Evolutionary conservation across 2,329 filamentous ascomycete species (phyloP), one percentile per base, ranked within the genome.

Genomic region (Cordyceps fumosorosea): DNA sequence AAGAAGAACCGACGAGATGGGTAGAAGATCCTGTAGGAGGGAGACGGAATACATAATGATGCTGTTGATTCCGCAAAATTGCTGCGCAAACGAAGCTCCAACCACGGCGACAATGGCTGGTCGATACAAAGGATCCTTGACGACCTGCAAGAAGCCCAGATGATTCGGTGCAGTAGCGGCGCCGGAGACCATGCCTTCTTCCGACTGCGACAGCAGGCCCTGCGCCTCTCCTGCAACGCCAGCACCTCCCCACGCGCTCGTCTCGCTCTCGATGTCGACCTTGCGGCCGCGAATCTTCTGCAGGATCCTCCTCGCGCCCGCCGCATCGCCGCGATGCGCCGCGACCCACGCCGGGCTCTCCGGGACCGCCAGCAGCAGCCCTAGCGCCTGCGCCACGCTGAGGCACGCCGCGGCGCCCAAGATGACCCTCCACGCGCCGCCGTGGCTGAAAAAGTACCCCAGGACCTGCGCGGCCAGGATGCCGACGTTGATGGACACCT

Each of bases 11-110:
- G 93, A 93, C 65, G 87, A 91, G 53, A 91, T 85, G 3, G 91
- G 89, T 0, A 99, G 83, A 1, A 98, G 83, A 65, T 87, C 86
- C 37, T 89, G 86, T 16, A 99, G 83, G 1, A 99, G 85, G 0
- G 90, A 92, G 6, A 98, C 95, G 2, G 93, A 96, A 75, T 99
- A 99, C 93, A 99, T 97, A 76, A 98, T 89, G 71, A 98, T 93
- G 63, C 89, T 93, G 82, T 99, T 98, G 77, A 98, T 93, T 53
- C 91, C 93, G 63, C 90, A 93, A 44, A 97, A 81, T 73, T 99
- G 95, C 73, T 98, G 95, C 0, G 90, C 89, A 63, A 93, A 82
- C 93, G 98, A 97, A 67, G 96, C 88, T 1, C 91, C 92, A 14
- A 96, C 83, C 3, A 96, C 90, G 5, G 93, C 91, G 64, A 95